phyloP scores from a whole-genome alignment of 2,329 filamentous ascomycete species.

The Fusarium armeniacum region DNA sequence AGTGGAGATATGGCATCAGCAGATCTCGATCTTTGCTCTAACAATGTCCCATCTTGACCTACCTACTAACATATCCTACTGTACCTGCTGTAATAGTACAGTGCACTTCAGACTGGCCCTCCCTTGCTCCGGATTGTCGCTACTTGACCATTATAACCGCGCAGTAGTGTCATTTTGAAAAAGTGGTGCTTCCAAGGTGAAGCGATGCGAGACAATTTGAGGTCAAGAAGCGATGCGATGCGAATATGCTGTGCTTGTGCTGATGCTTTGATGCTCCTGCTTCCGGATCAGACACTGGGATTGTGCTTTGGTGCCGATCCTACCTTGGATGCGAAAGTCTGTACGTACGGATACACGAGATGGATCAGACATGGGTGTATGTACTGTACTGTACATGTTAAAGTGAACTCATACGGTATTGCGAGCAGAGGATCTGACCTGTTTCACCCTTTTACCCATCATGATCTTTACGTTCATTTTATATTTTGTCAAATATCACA shows the following conservation, averaged over 20 bases:
- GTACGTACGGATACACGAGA: constrained; percentile 4
- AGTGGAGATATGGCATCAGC: constrained; percentile 24
- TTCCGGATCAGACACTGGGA: constrained; percentile 38
- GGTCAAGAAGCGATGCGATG: constrained; percentile 12
- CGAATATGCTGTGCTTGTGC: constrained; percentile 27
- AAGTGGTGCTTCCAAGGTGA: constrained; percentile 19
- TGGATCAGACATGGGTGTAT: neutral
- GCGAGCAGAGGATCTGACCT: neutral
- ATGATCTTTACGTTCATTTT: neutral
- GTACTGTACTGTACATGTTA: neutral
- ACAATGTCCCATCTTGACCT: constrained; percentile 11
- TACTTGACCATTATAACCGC: neutral
- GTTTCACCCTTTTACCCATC: neutral
- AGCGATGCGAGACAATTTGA: constrained; percentile 1
- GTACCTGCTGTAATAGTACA: neutral
- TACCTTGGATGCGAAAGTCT: constrained; percentile 7
- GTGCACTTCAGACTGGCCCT: neutral
- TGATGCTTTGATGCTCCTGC: constrained; percentile 14
- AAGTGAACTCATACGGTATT: neutral
- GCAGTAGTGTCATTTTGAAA: constrained; percentile 11
- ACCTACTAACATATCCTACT: neutral
- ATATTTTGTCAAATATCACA: neutral
- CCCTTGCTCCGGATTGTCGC: constrained; percentile 5
- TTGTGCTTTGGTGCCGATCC: constrained; percentile 34
- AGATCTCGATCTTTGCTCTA: constrained; percentile 42